Evolutionary conservation across 176 grass and related monocot species (phyloP), one percentile per base, ranked within the genome.

Genomic region (Aegilops bicornis): DNA sequence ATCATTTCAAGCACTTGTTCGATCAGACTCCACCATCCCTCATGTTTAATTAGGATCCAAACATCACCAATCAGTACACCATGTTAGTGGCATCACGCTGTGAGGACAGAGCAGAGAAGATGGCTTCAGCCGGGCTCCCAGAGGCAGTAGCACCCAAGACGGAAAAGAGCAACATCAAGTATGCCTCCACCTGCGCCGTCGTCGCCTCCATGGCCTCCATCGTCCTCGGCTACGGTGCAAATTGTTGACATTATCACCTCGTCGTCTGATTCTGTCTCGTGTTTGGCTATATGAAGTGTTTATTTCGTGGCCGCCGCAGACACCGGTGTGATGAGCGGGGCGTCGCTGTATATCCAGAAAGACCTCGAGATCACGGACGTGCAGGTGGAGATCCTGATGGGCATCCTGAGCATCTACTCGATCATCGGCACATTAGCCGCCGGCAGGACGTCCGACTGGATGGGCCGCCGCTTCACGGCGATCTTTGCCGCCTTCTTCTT

Each of bases 261-360:
- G 3, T 69, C 63, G 8, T 61, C 63, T 33, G 4, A 72, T 80
- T 78, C 19, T 83, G 43, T 10, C 47, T 68, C 25, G 10, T 14
- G 62, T 31, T 25, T 66, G 7, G 14, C 40, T 5, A 19, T 22
- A 59, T 59, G 19, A 67, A 68, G 6, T 72, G 36, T 42, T 36
- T 37, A 5, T 77, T 20, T 81, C 14, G 0, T 31, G 65, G 29
- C 27, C 29, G 24, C n/a, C 20, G 6, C 22, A 95, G 91, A 93
- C 69, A 89, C 93, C 1, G 94, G 91, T 25, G 94, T 95, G 84
- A 95, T 95, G 94, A 95, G 94, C 66, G 94, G 94, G 0, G 91
- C 89, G 3, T 58, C 76, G 27, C 63, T 93, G 32, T 93, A 78
- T 64, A 95, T 95, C 83, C 82, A 93, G 76, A 33, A 91, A 4